Base-by-base conservation (phyloP, 2,329 filamentous ascomycete species). In the Emergomyces africanus region DNA sequence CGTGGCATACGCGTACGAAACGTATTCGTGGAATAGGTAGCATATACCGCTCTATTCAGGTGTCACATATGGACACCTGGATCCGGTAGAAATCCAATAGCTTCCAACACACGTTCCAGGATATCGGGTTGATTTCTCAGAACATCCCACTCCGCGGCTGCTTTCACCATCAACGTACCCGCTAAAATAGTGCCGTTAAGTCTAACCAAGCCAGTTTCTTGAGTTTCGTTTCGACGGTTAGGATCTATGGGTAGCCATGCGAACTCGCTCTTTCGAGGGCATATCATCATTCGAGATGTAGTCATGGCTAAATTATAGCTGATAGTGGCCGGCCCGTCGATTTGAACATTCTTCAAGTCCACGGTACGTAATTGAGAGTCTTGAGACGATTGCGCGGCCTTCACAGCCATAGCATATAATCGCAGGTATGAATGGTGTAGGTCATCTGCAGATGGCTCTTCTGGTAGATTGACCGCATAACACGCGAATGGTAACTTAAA, bases 261-360 rank as follows among this genome's bases (percentile, higher is more conserved):
- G 10, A 73, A 74, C 64, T 81, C 80, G 23, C 68, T 72, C 44
- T 71, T 70, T 58, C 81, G 71, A 2, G 80, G 81, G 41, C 78
- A 74, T 23, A 84, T 77, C 57, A 78, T 75, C 79, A 84, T 82
- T 8, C 71, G 74, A 1, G 72, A 68, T 3, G 73, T 75, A 0
- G 81, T 83, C 76, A 83, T 79, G 10, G 78, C 80, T 2, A 83
- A 72, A 61, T 83, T 84, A 67, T 84, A 83, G 67, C 79, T 82
- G 51, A 83, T 55, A 0, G 73, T 72, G 0, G 77, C 69, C 2
- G 73, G 70, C 1, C 75, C 51, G 25, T 69, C 66, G 0, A 61
- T 65, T 3, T 57, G 42, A 61, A 18, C 65, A 14, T 46, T 69
- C 37, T 66, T 59, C 5, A 70, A n/a, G 20, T 58, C 58, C 14